These are phyloP conservation scores for Hypomontagnella monticulosa DNA, from an alignment of 495 filamentous ascomycete species.

Conservation along the genomic window DNA sequence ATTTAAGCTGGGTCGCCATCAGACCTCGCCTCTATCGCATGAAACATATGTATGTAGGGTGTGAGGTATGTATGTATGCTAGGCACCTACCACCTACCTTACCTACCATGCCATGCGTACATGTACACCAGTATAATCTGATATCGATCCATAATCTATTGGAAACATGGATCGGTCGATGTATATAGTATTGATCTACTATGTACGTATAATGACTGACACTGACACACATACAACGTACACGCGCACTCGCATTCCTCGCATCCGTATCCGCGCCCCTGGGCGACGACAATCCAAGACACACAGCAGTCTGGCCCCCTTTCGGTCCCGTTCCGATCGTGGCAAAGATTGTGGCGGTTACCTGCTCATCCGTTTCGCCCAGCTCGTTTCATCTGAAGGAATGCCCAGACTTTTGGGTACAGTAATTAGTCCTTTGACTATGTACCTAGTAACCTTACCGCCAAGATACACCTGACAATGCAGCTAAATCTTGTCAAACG, in stretches of 20 bases:
- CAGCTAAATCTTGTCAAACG: slow-evolving; percentile 31
- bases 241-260: slow-evolving; percentile 4
- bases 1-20: too few species aligned
- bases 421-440: slow-evolving; percentile 1
- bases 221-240: too few species aligned
- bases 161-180: slow-evolving; percentile 25
- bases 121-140: neutral
- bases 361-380: slow-evolving; percentile 16
- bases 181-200: slow-evolving; percentile 34
- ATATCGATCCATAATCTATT: slow-evolving; percentile 1
- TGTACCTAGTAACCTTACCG: neutral
- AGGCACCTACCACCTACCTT: too few species aligned
- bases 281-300: slow-evolving; percentile 1
- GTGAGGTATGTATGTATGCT: too few species aligned
- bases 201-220: too few species aligned
- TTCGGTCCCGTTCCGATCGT: slow-evolving; percentile 20
- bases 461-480: slow-evolving; percentile 9
- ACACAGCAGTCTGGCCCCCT: neutral
- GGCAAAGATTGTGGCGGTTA: slow-evolving; percentile 5
- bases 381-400: neutral
- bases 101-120: neutral
- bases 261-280: neutral
- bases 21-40: too few species aligned
- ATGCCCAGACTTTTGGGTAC: slow-evolving; percentile 10
- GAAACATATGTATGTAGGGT: too few species aligned